Base-by-base conservation (phyloP, 106 monocot genomes). In the Dendrobium catenatum region DNA sequence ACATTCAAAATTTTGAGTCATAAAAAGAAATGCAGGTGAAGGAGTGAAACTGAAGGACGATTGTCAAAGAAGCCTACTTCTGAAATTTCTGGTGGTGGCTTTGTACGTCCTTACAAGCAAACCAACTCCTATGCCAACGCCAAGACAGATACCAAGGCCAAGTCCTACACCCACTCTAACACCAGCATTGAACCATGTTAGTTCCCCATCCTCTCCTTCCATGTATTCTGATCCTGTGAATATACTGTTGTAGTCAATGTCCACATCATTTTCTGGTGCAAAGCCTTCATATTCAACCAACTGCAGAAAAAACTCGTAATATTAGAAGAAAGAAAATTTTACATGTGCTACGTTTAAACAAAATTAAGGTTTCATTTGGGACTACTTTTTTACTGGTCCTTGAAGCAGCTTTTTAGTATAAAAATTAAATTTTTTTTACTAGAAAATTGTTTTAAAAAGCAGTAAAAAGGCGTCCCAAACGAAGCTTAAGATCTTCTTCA, bases 151-250 rank as follows among this genome's bases (percentile, higher is more conserved):
- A 19, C 87, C 90, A 44, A 90, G 85, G 48, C 85, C 87, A 40
- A 90, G 80, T 0, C 90, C 87, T 0, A 90, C 82, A 70, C 86
- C 90, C 9, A 87, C 87, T 47, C 90, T 80, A 0, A 90, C 90
- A 22, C 90, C 88, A 37, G 88, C 88, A 84, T 90, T 90, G 78
- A 90, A 90, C 88, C 90, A 90, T 24, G 84, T 84, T 1, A 90
- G 78, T 26, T 90, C 90, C 42, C 85, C 90, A 86, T 86, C 87
- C 76, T 90, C 85, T 47, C 42, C 86, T 43, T 87, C 88, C n/a
- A 85, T 17, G 61, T 83, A 89, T 24, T 85, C 83, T 79, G 76
- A 68, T 80, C 72, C 81, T 22, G 49, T n/a, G 82, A 82, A 90
- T 11, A 83, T 73, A 54, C 81, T 79, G 76, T 76, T 72, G 31